phyloP scores from a whole-genome alignment of 495 filamentous ascomycete species.

The Penicillium waksmanii region DNA sequence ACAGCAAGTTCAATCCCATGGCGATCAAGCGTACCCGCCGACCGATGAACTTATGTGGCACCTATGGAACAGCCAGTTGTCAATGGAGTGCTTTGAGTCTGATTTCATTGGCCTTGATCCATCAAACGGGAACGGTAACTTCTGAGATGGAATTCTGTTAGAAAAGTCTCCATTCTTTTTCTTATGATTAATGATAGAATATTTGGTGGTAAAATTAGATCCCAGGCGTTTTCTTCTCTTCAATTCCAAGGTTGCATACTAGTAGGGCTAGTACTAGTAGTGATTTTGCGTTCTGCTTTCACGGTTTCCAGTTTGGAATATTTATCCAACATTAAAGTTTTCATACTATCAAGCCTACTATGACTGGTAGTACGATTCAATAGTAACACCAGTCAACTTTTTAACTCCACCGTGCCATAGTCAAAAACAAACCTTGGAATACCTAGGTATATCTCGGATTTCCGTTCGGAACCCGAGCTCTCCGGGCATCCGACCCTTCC shows the following conservation, averaged over 20 bases:
- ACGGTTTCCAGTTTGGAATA: too few species aligned
- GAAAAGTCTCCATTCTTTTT: background rate
- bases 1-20: slow-evolving; percentile 7
- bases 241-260: too few species aligned
- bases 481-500: background rate
- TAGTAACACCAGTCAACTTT: background rate
- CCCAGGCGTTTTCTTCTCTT: background rate
- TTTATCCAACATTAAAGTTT: too few species aligned
- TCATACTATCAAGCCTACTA: too few species aligned
- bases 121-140: background rate
- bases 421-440: too few species aligned
- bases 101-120: slow-evolving; percentile 5
- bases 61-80: slow-evolving; percentile 34
- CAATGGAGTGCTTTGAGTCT: slow-evolving; percentile 30
- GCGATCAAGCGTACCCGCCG: slow-evolving; percentile 9
- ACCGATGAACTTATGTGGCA: slow-evolving; percentile 37
- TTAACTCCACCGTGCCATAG: too few species aligned
- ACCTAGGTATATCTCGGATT: background rate
- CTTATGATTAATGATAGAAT: background rate
- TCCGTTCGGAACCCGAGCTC: slow-evolving; percentile 1
- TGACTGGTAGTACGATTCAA: too few species aligned
- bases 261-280: too few species aligned
- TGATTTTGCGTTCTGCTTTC: too few species aligned
- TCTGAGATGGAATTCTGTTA: background rate
- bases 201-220: background rate